Conservation (phyloP, 2,329 filamentous ascomycete genomes). For the Talaromyces verruculosus region DNA sequence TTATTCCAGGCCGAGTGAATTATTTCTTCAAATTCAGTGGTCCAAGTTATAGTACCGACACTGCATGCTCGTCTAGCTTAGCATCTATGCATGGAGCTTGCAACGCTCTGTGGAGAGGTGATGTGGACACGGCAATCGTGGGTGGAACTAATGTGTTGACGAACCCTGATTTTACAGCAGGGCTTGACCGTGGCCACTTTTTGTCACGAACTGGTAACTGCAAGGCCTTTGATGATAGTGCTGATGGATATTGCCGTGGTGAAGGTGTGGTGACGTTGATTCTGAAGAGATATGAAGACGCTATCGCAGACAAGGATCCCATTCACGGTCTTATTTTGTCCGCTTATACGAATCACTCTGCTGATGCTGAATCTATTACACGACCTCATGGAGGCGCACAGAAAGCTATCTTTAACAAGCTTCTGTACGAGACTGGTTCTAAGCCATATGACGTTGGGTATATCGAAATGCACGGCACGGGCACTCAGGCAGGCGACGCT, state of each 20-base stretch:
- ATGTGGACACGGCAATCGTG: constrained; percentile 74
- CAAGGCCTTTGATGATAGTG: constrained; percentile 76
- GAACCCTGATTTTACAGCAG: constrained; percentile 54
- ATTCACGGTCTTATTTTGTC: constrained; percentile 54
- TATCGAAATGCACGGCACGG: constrained; percentile 58
- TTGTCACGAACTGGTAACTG: constrained; percentile 71
- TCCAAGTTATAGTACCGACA: constrained; percentile 67
- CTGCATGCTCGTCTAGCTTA: constrained; percentile 70
- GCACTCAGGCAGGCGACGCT: constrained; percentile 80
- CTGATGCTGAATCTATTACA: constrained; percentile 78
- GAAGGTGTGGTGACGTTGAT: constrained; percentile 73
- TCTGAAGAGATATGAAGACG: constrained; percentile 76
- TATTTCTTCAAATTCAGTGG: constrained; percentile 73
- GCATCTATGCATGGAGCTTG: constrained; percentile 69
- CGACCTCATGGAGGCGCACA: constrained; percentile 78
- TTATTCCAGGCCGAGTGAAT: constrained; percentile 63
- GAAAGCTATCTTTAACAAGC: constrained; percentile 56
- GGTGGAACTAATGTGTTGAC: constrained; percentile 70
- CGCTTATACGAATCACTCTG: constrained; percentile 76
- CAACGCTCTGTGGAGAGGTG: constrained; percentile 68
- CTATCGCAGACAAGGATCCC: constrained; percentile 68
- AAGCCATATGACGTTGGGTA: too few species aligned
- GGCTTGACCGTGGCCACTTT: constrained; percentile 67
- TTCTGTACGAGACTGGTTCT: too few species aligned
- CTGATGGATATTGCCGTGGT: constrained; percentile 79